phyloP scores from a whole-genome alignment of 2,329 filamentous ascomycete species.

The Venturia carpophila region DNA sequence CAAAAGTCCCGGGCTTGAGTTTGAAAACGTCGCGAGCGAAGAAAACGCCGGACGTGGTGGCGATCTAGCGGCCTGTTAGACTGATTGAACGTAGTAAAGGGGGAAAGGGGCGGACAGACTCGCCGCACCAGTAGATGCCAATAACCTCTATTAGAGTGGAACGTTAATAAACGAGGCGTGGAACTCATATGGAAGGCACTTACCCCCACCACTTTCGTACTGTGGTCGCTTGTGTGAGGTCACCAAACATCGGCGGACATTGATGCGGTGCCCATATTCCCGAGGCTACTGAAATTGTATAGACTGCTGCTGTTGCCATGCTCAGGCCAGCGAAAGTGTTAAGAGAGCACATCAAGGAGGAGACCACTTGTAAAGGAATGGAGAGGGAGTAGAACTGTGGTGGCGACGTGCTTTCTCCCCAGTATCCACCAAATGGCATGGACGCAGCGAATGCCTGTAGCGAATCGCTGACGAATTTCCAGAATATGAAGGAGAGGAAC shows the following conservation, averaged over 20 bases:
- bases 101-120: not conserved
- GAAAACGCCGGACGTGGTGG: not conserved
- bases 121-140: not conserved
- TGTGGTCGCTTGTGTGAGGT: not conserved
- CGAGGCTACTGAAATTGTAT: not conserved
- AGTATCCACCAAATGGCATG: slow-evolving; percentile 4
- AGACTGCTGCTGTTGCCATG: not conserved
- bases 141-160: not conserved
- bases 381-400: not conserved
- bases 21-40: not conserved
- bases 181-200: not conserved
- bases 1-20: not conserved
- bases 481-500: not conserved
- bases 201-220: not conserved
- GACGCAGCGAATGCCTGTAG: not conserved
- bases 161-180: not conserved
- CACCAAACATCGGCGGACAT: not conserved
- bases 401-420: not conserved
- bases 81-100: too few species aligned
- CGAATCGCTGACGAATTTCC: not conserved
- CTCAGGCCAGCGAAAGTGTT: not conserved
- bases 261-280: not conserved
- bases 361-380: not conserved
- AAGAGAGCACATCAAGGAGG: not conserved
- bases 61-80: not conserved